Evolutionary conservation across 768 basidiomycete genomes (phyloP).

Genomic region (Boletus tomentosulus): DNA sequence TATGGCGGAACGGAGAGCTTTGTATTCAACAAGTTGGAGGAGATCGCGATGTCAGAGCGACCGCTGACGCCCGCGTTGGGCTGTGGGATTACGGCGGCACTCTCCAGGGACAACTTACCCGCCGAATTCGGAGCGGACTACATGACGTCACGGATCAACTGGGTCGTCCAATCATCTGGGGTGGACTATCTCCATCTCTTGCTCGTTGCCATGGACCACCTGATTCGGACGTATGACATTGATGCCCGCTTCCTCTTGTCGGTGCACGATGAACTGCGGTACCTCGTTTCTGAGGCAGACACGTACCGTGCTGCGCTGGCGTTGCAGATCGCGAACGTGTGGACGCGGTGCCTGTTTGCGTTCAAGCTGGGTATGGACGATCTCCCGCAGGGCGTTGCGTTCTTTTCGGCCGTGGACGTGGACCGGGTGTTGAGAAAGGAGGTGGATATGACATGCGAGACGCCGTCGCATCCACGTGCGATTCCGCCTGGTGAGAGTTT

Average conservation of each 20-base stretch:
- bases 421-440: constrained; percentile 92
- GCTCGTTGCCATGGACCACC: constrained; percentile 91
- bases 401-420: constrained; percentile 95
- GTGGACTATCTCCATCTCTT: constrained; percentile 97
- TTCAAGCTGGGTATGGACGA: constrained; percentile 95
- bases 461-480: constrained; percentile 80
- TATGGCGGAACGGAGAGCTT: constrained; percentile 94
- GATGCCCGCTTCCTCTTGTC: constrained; percentile 91
- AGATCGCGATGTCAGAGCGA: constrained; percentile 81
- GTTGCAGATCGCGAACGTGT: constrained; percentile 90
- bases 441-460: constrained; percentile 92
- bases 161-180: constrained; percentile 98
- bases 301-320: constrained; percentile 88
- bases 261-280: constrained; percentile 95
- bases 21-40: constrained; percentile 96
- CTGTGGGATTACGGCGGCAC: constrained; percentile 88
- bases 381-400: constrained; percentile 91
- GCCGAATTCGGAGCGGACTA: constrained; percentile 80
- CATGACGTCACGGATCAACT: constrained; percentile 96
- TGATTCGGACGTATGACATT: constrained; percentile 77
- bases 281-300: constrained; percentile 86
- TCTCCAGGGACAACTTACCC: constrained; percentile 87
- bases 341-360: constrained; percentile 90
- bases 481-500: constrained; percentile 88
- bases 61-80: constrained; percentile 92